phyloP scores from a whole-genome alignment of 352 stramenopile species.

The Globisporangium heterothallicum region DNA sequence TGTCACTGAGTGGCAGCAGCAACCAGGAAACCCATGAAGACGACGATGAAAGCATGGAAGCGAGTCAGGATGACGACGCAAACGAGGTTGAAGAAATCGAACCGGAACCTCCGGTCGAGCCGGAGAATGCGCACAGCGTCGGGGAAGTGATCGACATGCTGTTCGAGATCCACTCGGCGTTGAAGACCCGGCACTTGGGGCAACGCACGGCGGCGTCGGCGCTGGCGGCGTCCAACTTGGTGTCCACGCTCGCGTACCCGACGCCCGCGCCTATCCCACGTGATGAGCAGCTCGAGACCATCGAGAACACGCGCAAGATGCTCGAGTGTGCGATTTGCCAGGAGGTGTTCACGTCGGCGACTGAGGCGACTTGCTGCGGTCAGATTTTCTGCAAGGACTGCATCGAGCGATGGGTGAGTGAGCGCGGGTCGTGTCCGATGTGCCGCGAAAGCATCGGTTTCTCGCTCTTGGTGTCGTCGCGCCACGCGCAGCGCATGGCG shows the following conservation, averaged over 20 bases:
- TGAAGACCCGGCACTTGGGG: constrained; percentile 73
- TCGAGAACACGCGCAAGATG: constrained; percentile 84
- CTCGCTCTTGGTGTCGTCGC: constrained; percentile 51
- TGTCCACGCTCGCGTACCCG: constrained; percentile 62
- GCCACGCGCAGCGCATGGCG: constrained; percentile 77
- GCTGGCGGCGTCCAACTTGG: constrained; percentile 68
- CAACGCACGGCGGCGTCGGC: constrained; percentile 72
- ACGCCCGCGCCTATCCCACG: constrained; percentile 44
- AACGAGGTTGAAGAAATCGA: constrained; percentile 23
- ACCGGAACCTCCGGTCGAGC: constrained; percentile 4
- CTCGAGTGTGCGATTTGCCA: constrained; percentile 84
- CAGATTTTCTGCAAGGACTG: constrained; percentile 83
- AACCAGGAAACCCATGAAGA: constrained; percentile 20
- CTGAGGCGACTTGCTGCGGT: constrained; percentile 75
- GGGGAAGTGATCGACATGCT: constrained; percentile 78
- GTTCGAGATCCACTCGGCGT: constrained; percentile 80
- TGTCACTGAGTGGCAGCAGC: constrained; percentile 19
- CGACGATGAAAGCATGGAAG: constrained; percentile 21
- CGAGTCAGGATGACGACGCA: too few species aligned
- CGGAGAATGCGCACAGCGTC: constrained; percentile 31
- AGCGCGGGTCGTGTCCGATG: constrained; percentile 77
- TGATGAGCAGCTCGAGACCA: constrained; percentile 69
- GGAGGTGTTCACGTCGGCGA: constrained; percentile 70
- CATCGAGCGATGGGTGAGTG: constrained; percentile 82
- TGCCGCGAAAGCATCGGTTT: constrained; percentile 72